Evolutionary conservation across 495 filamentous ascomycete species (phyloP), one percentile per base, ranked within the genome.

Genomic region (Aspergillus cavernicola): DNA sequence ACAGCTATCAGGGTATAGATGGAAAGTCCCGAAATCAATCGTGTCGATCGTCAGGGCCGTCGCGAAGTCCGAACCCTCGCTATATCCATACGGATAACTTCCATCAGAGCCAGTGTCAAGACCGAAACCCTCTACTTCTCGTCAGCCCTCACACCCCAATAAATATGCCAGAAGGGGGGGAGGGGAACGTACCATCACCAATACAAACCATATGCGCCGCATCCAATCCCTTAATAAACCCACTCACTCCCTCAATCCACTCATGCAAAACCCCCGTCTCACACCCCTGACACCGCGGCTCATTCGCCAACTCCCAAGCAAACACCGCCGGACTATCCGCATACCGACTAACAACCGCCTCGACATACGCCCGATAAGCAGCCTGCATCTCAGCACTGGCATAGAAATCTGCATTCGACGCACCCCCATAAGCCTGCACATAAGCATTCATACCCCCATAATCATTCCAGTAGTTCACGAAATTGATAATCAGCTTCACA

Each of bases 291-390:
- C 85, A 88, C 41, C 84, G 75, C 8, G 84, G 80, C 69, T 89
- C 87, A 63, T 89, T 90, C n/a, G 75, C 79, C 13, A 89, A 69
- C 59, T 89, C 85, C 86, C 86, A 89, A 0, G 83, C 79, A 63
- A 89, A 84, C 50, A 89, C 71, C 2, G 86, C 81, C 0, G 74
- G 48, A 1, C 77, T 81, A 32, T 66, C 69, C 12, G 56, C 66
- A 61, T 88, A 88, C 8, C 85, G 78, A 23, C 64, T 68, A 0
- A 91, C 73, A 6, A 89, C 76, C 4, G 82, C 72, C 38, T 77
- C 61, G 62, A 89, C 76, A 68, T 88, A 89, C 11, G 65, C 71
- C 33, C 76, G 75, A 67, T 87, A 89, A 19, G 80, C 75, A 2
- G 66, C 60, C 64, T 89, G 85, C 12, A 80, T 79, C 24, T 58